Conservation (phyloP, 129 eudicot genomes). For the Arctium lappa region DNA sequence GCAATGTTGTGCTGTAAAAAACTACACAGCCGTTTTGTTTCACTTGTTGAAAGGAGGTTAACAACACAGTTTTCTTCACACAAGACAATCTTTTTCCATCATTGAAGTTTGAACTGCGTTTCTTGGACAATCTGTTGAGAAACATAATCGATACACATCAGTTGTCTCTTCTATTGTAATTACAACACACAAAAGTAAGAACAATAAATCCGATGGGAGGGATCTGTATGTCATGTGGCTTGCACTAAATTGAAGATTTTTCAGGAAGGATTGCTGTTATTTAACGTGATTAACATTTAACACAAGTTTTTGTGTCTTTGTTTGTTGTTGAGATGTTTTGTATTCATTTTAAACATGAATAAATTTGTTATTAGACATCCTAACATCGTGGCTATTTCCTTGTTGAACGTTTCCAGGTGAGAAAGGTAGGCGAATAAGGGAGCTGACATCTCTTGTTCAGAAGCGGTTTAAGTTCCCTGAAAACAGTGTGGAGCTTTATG, state of each 20-base stretch:
- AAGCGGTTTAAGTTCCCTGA: constrained; percentile 62
- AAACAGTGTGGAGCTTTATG: constrained; percentile 61
- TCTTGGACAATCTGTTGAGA: background rate
- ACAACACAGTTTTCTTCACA: background rate
- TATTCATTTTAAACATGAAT: background rate
- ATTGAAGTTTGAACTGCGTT: background rate
- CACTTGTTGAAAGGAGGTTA: background rate
- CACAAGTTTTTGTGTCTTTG: background rate
- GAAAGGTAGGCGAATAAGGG: constrained; percentile 65
- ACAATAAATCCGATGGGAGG: background rate
- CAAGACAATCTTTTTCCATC: background rate
- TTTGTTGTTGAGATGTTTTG: background rate
- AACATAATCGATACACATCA: background rate
- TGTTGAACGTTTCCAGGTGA: constrained; percentile 33
- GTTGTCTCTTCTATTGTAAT: background rate
- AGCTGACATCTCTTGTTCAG: constrained; percentile 58
- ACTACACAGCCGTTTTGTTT: background rate
- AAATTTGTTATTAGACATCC: background rate
- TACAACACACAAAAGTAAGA: background rate
- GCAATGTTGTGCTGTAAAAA: background rate
- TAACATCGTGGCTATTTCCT: background rate
- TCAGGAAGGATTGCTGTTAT: background rate
- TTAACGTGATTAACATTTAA: background rate
- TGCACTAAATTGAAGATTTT: background rate
- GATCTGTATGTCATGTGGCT: background rate